Evolutionary conservation across 2,329 filamentous ascomycete species (phyloP), one percentile per base, ranked within the genome.

Genomic region (Colletotrichum viniferum): DNA sequence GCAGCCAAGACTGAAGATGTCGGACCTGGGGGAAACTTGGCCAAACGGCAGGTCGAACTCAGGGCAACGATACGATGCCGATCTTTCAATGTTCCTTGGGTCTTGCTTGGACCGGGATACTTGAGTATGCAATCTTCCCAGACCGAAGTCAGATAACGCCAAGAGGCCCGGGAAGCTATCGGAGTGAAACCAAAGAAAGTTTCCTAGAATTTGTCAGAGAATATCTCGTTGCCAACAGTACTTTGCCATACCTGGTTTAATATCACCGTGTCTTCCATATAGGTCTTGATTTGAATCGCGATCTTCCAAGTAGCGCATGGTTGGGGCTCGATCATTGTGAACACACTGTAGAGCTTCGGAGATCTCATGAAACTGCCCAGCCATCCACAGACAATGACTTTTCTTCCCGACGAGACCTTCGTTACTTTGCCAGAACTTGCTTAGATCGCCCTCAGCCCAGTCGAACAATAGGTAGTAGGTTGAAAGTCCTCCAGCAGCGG

Each of bases 31-130:
- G 1, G 71, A 74, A 2, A 85, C 81, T 7, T 62, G 67, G 2
- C 77, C 78, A 7, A 64, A 61, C 0, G 66, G 21, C 0, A 84
- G 21, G 7, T 81, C 80, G 32, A 81, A 81, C 26, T 87, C 86
- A 7, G 86, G 86, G 1, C 85, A 83, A n/a, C 80, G 81, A 30
- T 86, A 87, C 0, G 85, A 85, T 9, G 80, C 81, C 0, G 82
- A 78, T 38, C 71, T 58, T 24, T 74, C 71, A 7, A 74, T 4
- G 10, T 60, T 70, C 14, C 16, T 65, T 34, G 71, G 71, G 5
- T 74, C 71, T 36, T 71, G 71, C 18, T 64, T 70, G 2, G 58
- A 70, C 14, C 48, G 58, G 8, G 71, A 70, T 2, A 60, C 66
- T 6, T 74, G 66, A 1, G 71, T 74, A 9, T 71, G 71, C 21